Conservation (phyloP, 495 filamentous ascomycete species). For the Margaritispora aquatica region DNA sequence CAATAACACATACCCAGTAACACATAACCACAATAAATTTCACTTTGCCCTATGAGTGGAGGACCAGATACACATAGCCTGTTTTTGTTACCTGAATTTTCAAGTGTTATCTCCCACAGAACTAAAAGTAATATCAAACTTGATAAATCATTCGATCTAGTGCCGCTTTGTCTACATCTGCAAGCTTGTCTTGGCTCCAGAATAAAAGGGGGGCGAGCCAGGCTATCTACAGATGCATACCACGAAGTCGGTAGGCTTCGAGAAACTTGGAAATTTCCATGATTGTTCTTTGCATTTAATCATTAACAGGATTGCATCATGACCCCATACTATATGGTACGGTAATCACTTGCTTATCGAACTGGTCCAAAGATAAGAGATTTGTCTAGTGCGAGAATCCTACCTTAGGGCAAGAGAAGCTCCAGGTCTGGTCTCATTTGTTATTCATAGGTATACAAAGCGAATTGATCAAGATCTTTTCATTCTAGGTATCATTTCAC, state of each 20-base stretch:
- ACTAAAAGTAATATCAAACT: background rate
- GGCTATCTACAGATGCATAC: background rate
- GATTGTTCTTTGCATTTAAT: too few relatives aligned
- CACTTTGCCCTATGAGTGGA: background rate
- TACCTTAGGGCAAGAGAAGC: too few relatives aligned
- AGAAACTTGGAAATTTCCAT: background rate
- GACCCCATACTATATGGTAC: background rate
- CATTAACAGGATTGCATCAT: background rate
- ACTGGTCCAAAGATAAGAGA: too few relatives aligned
- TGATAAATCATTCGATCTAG: background rate
- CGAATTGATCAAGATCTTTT: background rate
- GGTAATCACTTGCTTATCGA: too few relatives aligned
- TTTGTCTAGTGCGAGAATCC: too few relatives aligned
- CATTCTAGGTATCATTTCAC: slow-evolving; percentile 21
- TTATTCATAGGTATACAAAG: too few relatives aligned
- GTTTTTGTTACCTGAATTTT: background rate
- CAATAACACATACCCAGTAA: background rate
- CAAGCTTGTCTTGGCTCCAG: background rate
- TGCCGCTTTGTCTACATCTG: background rate
- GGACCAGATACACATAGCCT: background rate
- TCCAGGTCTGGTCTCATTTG: too few relatives aligned
- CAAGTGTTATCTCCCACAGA: background rate
- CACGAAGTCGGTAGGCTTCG: background rate
- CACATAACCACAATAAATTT: background rate
- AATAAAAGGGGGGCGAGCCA: background rate